Conservation (phyloP, 2,329 filamentous ascomycete genomes). For the Rhinocladiella similis region DNA sequence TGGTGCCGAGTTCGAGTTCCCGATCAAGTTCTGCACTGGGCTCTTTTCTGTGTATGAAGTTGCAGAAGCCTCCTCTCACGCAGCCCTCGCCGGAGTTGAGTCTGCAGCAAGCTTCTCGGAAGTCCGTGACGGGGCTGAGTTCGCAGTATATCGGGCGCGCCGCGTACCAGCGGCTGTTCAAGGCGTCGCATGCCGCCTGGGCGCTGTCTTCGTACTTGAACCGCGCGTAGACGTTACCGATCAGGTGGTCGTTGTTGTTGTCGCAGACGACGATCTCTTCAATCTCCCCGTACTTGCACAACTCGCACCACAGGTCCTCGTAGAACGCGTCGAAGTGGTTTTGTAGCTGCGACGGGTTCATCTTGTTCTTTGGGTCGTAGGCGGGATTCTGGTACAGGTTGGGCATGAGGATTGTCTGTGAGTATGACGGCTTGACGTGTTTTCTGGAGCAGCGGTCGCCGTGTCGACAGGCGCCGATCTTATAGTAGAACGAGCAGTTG, state of each 20-base stretch:
- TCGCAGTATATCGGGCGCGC: constrained; percentile 98
- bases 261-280: constrained; percentile 98
- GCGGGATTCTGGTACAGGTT: constrained; percentile 99
- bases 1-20: constrained; percentile 83
- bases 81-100: constrained; percentile 94
- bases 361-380: constrained; percentile 94
- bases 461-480: constrained; percentile 98
- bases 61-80: constrained; percentile 95
- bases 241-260: constrained; percentile 99
- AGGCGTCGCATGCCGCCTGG: constrained; percentile 86
- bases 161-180: constrained; percentile 96
- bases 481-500: constrained; percentile 99
- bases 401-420: constrained; percentile 94
- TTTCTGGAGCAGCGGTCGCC: constrained; percentile 97
- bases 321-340: constrained; percentile 99
- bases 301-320: constrained; percentile 99
- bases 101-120: constrained; percentile 94
- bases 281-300: constrained; percentile 97
- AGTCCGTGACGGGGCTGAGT: constrained; percentile 93
- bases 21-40: constrained; percentile 83
- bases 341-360: constrained; percentile 93
- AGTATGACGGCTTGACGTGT: constrained; percentile 98
- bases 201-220: constrained; percentile 99
- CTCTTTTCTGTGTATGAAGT: constrained; percentile 98
- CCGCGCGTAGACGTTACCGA: constrained; percentile 97